Evolutionary conservation across 2,329 filamentous ascomycete species (phyloP), one percentile per base, ranked within the genome.

Genomic region (Myriosclerotinia curreyana): DNA sequence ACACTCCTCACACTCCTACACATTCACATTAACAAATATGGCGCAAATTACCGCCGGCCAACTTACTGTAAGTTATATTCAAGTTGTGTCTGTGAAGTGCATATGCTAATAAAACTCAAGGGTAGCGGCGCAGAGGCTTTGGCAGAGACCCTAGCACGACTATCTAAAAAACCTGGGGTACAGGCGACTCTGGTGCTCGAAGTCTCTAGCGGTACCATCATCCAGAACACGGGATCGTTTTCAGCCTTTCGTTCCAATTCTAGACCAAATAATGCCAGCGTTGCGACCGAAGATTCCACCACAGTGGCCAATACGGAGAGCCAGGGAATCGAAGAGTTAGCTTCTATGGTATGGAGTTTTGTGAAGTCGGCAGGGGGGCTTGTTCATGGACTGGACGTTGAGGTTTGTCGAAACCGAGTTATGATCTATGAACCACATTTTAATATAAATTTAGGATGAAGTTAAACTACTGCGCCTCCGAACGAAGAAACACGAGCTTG

Each of bases 401-500:
- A 92, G 78, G 86, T 88, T 78, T 31, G 73, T 61, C 17, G 17
- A 25, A 38, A 50, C 28, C 42, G 11, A 17, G 12, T 12, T 31
- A 59, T 58, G 56, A 44, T 38, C 38, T 12, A 38, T 28, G 5
- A 42, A 48, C 48, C 1, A 2, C 5, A 22, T 52, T 31, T 67
- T 71, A 56, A 71, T 56, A 34, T 4, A 15, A 20, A 25, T 31
- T 17, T 68, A 89, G 82, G 91, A 95, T 71, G 90, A 93, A 74
- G 77, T 93, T 67, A 92, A 88, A 77, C 79, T 95, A 55, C 76
- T 95, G 60, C 82, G 90, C 67, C 74, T 96, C 68, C 83, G 91
- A 69, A 94, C 90, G n/a, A 92, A 87, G 79, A 92, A 90, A 76
- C 89, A 92, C 71, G 91, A 96, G 76, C 78, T 95, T 67, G 88